These are phyloP conservation scores for Fragaria iinumae DNA, from an alignment of 306 rosid species.

Conservation along the genomic window DNA sequence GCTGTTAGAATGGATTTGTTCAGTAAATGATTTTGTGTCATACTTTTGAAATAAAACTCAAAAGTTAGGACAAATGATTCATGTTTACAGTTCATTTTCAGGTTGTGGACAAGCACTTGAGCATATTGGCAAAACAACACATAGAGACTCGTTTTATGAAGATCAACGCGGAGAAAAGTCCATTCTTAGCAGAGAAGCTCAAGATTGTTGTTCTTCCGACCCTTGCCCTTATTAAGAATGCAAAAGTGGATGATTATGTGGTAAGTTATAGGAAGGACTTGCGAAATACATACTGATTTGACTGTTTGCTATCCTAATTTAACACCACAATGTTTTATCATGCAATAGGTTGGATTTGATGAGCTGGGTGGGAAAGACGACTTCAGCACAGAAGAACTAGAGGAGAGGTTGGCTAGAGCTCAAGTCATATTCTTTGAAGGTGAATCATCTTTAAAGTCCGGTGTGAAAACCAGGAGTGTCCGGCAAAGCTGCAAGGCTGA, in stretches of 20 bases:
- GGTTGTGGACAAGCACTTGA: conserved; percentile 94
- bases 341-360: conserved; percentile 87
- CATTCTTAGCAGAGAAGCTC: conserved; percentile 86
- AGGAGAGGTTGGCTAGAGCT: conserved; percentile 83
- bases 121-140: conserved; percentile 80
- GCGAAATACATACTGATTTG: neutral
- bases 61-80: conserved; percentile 20
- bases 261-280: conserved; percentile 40
- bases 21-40: neutral
- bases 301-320: neutral
- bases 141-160: conserved; percentile 83
- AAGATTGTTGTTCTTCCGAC: conserved; percentile 93
- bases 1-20: conserved; percentile 1
- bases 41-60: neutral
- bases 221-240: conserved; percentile 83
- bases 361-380: conserved; percentile 94
- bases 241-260: conserved; percentile 98
- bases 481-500: conserved; percentile 62
- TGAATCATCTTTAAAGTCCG: conserved; percentile 66
- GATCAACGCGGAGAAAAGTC: conserved; percentile 90
- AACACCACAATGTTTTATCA: neutral
- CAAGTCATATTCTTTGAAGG: conserved; percentile 81
- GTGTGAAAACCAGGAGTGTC: conserved; percentile 54
- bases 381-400: conserved; percentile 85
- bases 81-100: conserved; percentile 39